A percentile compares a stretch with the other conserved stretches of the same genome.
phyloP scores from a whole-genome alignment of 495 filamentous ascomycete species.

The Zalerion maritima region DNA sequence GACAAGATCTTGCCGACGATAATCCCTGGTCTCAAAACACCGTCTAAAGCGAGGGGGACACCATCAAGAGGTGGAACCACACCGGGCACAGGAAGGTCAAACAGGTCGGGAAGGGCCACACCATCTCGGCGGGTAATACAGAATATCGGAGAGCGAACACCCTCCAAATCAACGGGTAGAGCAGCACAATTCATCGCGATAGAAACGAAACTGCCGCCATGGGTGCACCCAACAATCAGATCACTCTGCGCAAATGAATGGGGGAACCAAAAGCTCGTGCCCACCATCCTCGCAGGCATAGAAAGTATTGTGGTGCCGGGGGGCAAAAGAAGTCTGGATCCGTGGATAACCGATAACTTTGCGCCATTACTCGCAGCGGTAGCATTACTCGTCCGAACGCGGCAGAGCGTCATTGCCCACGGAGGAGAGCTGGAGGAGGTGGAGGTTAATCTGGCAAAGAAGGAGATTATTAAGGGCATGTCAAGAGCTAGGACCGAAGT shows the following conservation, averaged over 20 bases:
- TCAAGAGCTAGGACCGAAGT: slow-evolving; percentile 19
- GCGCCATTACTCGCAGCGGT: slow-evolving; percentile 49
- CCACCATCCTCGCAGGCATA: slow-evolving; percentile 28
- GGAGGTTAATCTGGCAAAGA: slow-evolving; percentile 23
- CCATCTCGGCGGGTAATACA: background rate
- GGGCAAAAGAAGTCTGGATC: slow-evolving; percentile 25
- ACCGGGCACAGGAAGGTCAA: slow-evolving; percentile 7
- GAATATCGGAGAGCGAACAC: too few species aligned
- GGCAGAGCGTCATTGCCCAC: slow-evolving; percentile 22
- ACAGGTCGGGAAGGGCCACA: slow-evolving; percentile 5
- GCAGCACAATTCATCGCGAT: slow-evolving; percentile 10
- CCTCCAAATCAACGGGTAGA: slow-evolving; percentile 11
- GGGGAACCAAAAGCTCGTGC: slow-evolving; percentile 20
- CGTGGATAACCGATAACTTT: slow-evolving; percentile 37
- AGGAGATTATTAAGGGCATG: slow-evolving; percentile 23
- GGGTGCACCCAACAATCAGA: slow-evolving; percentile 52
- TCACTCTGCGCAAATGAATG: slow-evolving; percentile 38
- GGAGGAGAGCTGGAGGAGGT: slow-evolving; percentile 21
- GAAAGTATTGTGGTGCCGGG: slow-evolving; percentile 24
- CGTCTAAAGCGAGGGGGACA: slow-evolving; percentile 10
- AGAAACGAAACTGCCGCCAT: slow-evolving; percentile 38
- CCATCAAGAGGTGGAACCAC: slow-evolving; percentile 9
- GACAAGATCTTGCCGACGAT: slow-evolving; percentile 46
- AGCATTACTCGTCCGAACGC: slow-evolving; percentile 43
- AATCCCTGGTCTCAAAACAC: slow-evolving; percentile 14